Evolutionary conservation across 2,329 filamentous ascomycete genomes (phyloP), one percentile per base, ranked within the genome.

Genomic region (Penicillium sp.): DNA sequence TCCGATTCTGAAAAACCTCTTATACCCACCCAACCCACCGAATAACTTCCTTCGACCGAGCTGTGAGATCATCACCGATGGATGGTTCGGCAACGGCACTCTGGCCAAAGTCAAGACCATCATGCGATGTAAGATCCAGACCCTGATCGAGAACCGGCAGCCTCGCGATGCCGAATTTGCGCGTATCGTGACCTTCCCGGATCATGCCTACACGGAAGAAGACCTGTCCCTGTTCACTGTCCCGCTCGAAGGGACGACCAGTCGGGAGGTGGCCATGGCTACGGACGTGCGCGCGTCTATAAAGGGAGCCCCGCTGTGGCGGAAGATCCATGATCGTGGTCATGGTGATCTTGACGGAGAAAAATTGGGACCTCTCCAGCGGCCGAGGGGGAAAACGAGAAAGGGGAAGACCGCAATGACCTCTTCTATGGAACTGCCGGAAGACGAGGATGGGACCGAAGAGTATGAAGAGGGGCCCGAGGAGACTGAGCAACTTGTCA

Each of bases 61-160:
- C 8, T 86, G 81, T 66, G 82, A 86, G 55, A 66, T 74, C 5
- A 64, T 75, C 43, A 76, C 76, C 39, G 87, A 88, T 58, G 91
- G 91, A 1, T 98, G 88, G 88, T 96, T 84, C 64, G 81, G 84
- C 53, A 85, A 85, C 49, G 89, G 89, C 55, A 90, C 96, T 84
- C 88, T 90, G 63, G 83, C 84, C 42, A 96, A 95, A 70, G 42
- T 43, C 3, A 43, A 43, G 24, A 43, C 42, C 32, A 43, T 43
- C 25, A 43, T 43, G 42, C 42, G 42, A 5, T 36, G 6, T 7
- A 43, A 43, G n/a, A 83, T 95, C 61, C 76, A 83, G 9, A 79
- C 80, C 1, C 79, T 90, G 40, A 76, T 82, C 8, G 66, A 69
- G 4, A 65, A 66, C 5, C 55, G 56, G 4, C 46, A 52, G 2